Evolutionary conservation across 441 rosid genomes (phyloP).

Genomic region (Biscutella laevigata): DNA sequence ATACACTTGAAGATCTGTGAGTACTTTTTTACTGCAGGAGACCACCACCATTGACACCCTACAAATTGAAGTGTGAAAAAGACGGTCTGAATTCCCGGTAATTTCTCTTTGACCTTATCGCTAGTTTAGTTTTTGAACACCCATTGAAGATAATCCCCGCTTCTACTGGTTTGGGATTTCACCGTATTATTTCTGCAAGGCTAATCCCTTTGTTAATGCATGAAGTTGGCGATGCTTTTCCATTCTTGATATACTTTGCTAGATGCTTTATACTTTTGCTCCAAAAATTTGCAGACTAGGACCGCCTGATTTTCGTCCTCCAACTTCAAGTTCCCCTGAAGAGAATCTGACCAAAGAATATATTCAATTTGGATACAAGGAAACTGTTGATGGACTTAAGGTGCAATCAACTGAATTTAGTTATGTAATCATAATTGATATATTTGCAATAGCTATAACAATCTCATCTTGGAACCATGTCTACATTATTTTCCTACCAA

Average conservation of each 20-base stretch:
- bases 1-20: constrained; percentile 16
- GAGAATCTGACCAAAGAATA: constrained; percentile 85
- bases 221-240: constrained; percentile 5
- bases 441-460: background rate
- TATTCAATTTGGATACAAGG: constrained; percentile 79
- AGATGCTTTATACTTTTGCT: constrained; percentile 14
- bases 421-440: background rate
- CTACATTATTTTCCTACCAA: background rate
- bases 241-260: constrained; percentile 14
- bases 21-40: constrained; percentile 48
- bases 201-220: constrained; percentile 8
- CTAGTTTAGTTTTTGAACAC: constrained; percentile 2
- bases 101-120: constrained; percentile 16
- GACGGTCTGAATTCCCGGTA: constrained; percentile 83
- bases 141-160: background rate
- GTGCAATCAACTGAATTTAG: constrained; percentile 31
- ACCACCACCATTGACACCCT: constrained; percentile 52
- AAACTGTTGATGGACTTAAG: constrained; percentile 96
- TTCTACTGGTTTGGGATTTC: constrained; percentile 9
- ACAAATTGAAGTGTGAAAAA: constrained; percentile 93
- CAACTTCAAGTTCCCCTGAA: constrained; percentile 77
- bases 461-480: constrained; percentile 5
- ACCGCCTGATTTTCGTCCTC: constrained; percentile 94
- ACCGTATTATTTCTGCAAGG: background rate
- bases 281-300: constrained; percentile 58